Evolutionary conservation across 495 filamentous ascomycete genomes (phyloP).

Genomic region (Xanthoparmelia taractica): DNA sequence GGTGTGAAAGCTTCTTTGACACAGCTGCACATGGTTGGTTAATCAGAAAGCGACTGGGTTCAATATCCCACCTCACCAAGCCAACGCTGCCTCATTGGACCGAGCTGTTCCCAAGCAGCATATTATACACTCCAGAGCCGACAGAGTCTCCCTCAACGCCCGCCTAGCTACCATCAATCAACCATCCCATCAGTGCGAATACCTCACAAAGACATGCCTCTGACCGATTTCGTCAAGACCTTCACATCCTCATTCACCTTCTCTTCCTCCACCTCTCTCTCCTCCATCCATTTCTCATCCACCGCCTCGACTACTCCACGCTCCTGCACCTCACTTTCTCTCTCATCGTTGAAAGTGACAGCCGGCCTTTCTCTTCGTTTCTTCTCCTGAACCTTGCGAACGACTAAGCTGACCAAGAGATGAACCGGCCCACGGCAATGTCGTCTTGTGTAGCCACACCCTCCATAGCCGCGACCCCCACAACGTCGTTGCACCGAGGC

Average conservation of each 20-base stretch:
- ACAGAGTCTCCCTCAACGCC: not conserved
- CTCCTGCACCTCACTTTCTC: not conserved
- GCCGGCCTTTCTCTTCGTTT: not conserved
- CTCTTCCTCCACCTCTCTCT: not conserved
- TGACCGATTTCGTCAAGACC: not conserved
- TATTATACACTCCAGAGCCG: not conserved
- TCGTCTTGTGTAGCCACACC: not conserved
- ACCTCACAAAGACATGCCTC: not conserved
- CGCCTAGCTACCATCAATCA: not conserved
- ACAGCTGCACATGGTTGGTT: no score
- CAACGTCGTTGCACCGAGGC: not conserved
- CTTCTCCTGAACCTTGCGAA: not conserved
- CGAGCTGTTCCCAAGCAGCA: no score
- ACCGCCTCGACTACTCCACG: not conserved
- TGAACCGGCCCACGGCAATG: not conserved
- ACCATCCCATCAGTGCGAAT: not conserved
- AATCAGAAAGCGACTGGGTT: no score
- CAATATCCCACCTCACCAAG: no score
- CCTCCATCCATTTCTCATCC: not conserved
- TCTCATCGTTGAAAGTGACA: not conserved
- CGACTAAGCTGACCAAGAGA: not conserved
- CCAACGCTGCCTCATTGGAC: no score
- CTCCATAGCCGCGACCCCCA: not conserved
- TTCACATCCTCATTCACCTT: not conserved
- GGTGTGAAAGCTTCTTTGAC: no score